A percentile compares a stretch with the other conserved stretches of the same genome.
These are phyloP conservation scores for Stemphylium lycopersici DNA, from an alignment of 2,329 filamentous ascomycete species.

Conservation along the genomic window DNA sequence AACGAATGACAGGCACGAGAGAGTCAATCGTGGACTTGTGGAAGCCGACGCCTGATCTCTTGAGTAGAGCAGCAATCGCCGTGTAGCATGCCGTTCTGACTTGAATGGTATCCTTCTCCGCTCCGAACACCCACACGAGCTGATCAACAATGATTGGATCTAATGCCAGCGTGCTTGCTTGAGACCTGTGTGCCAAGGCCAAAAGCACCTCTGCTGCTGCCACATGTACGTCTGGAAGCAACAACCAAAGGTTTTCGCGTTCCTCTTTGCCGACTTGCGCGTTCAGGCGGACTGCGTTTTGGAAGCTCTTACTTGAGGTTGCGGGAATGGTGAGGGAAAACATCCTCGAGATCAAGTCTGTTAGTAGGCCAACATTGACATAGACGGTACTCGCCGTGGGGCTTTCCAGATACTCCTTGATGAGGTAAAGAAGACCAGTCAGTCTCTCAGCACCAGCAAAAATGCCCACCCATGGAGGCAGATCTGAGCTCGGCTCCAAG, in stretches of 20 bases:
- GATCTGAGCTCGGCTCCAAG: slow-evolving; percentile 50
- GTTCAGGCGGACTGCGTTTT: slow-evolving; percentile 63
- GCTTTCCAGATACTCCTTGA: slow-evolving; percentile 67
- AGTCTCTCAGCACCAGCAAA: slow-evolving; percentile 74
- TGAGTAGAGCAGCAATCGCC: slow-evolving; percentile 64
- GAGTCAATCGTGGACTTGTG: slow-evolving; percentile 69
- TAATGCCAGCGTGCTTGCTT: slow-evolving; percentile 63
- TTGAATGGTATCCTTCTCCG: slow-evolving; percentile 56
- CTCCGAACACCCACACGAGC: slow-evolving; percentile 70
- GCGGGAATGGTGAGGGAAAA: slow-evolving; percentile 66
- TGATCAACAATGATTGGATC: slow-evolving; percentile 73
- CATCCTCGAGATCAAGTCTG: slow-evolving; percentile 73
- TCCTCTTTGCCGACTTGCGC: slow-evolving; percentile 79
- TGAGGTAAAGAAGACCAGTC: slow-evolving; percentile 66
- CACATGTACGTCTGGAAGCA: slow-evolving; percentile 75
- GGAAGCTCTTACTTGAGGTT: slow-evolving; percentile 49
- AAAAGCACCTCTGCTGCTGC: slow-evolving; percentile 69
- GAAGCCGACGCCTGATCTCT: slow-evolving; percentile 68
- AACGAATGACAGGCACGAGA: slow-evolving; percentile 66
- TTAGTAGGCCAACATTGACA: slow-evolving; percentile 69
- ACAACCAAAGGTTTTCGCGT: slow-evolving; percentile 76
- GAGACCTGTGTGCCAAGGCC: slow-evolving; percentile 64
- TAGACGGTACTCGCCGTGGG: slow-evolving; percentile 70
- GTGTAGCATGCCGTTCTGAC: slow-evolving; percentile 68
- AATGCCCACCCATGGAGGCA: slow-evolving; percentile 78